These are phyloP conservation scores for Talaromyces albobiverticillius DNA, from an alignment of 2,329 filamentous ascomycete genomes.

Conservation along the genomic window DNA sequence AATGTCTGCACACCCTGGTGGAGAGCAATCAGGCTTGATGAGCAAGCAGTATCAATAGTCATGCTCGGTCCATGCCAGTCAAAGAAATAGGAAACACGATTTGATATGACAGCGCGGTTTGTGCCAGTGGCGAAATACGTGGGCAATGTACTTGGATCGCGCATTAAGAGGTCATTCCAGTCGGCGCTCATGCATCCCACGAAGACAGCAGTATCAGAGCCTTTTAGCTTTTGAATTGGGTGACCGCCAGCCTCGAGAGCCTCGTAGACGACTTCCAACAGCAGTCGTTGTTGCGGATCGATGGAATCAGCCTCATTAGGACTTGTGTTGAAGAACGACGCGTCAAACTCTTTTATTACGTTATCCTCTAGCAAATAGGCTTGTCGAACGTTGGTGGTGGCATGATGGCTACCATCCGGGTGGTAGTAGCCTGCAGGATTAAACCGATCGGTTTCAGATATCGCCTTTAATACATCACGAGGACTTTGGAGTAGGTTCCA, in stretches of 20 bases:
- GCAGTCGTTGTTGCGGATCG: slow-evolving; percentile 26
- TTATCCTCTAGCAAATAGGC: slow-evolving; percentile 19
- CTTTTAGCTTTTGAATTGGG: slow-evolving; percentile 19
- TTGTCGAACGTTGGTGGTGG: slow-evolving; percentile 15
- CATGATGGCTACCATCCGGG: slow-evolving; percentile 1
- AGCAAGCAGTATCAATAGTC: slow-evolving; percentile 49
- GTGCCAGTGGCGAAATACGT: slow-evolving; percentile 25
- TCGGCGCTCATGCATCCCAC: slow-evolving; percentile 23
- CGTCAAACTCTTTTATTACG: slow-evolving; percentile 27
- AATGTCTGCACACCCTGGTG: slow-evolving; percentile 32
- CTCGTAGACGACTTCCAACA: slow-evolving; percentile 16
- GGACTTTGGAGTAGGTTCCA: slow-evolving; percentile 17
- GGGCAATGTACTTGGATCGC: slow-evolving; percentile 17
- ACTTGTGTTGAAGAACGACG: slow-evolving; percentile 20
- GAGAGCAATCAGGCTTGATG: slow-evolving; percentile 37
- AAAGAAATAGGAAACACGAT: slow-evolving; percentile 41
- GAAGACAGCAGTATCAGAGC: slow-evolving; percentile 26
- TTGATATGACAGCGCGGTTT: slow-evolving; percentile 36
- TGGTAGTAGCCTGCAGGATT: slow-evolving; percentile 9
- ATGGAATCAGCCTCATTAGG: slow-evolving; percentile 9
- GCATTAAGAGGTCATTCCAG: slow-evolving; percentile 17
- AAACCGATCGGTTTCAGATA: slow-evolving; percentile 8
- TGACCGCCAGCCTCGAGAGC: slow-evolving; percentile 24
- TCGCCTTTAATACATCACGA: slow-evolving; percentile 6
- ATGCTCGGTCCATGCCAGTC: slow-evolving; percentile 39